Evolutionary conservation across 2,329 filamentous ascomycete species (phyloP).

Genomic region (Aspergillus thermomutatus): DNA sequence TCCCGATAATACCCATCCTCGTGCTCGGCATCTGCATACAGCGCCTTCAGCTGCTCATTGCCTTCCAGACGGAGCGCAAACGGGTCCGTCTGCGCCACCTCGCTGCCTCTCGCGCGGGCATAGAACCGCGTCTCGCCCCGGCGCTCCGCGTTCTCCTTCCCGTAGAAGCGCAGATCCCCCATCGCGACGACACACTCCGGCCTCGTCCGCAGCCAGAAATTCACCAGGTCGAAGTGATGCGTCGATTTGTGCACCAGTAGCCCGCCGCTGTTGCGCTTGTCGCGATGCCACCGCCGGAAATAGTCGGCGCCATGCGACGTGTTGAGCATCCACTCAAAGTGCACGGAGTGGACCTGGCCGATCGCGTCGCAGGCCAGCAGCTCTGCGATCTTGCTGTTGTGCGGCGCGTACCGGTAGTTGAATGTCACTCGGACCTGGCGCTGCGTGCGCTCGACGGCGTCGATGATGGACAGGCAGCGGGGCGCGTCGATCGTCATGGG

Average conservation of each 20-base stretch:
- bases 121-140: conserved; percentile 50
- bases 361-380: conserved; percentile 54
- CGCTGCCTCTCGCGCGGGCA: conserved; percentile 48
- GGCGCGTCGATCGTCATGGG: conserved; percentile 62
- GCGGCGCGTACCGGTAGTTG: conserved; percentile 65
- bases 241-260: conserved; percentile 62
- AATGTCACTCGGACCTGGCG: conserved; percentile 56
- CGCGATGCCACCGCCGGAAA: conserved; percentile 62
- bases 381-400: conserved; percentile 59
- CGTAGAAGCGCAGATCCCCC: conserved; percentile 60
- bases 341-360: conserved; percentile 55
- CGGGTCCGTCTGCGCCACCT: conserved; percentile 52
- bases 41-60: conserved; percentile 53
- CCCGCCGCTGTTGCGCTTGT: conserved; percentile 59
- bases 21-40: conserved; percentile 62
- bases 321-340: conserved; percentile 64
- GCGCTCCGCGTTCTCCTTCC: conserved; percentile 58
- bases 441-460: conserved; percentile 51
- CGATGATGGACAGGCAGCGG: conserved; percentile 54
- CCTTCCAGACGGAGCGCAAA: conserved; percentile 57
- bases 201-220: conserved; percentile 59
- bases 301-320: conserved; percentile 61
- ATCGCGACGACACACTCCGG: conserved; percentile 57
- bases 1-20: conserved; percentile 62
- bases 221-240: conserved; percentile 62